A percentile compares a stretch with the other conserved stretches of the same genome.
phyloP scores from a whole-genome alignment of 2,329 filamentous ascomycete genomes.

The Aspergillus sp. region DNA sequence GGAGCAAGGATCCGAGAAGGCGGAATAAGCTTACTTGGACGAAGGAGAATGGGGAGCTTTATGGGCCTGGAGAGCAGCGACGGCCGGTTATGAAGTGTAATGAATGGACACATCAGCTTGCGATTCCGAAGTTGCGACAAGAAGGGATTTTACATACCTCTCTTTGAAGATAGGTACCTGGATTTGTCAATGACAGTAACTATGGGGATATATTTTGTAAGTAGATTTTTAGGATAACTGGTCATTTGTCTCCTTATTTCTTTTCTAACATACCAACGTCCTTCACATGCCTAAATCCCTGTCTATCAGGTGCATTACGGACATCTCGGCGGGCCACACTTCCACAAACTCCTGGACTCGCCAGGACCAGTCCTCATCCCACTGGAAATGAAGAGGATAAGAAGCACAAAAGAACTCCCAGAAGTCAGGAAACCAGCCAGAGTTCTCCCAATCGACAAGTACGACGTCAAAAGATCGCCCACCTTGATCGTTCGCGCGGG shows the following conservation, averaged over 20 bases:
- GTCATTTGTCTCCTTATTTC: neutral
- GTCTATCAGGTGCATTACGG: slow-evolving; percentile 28
- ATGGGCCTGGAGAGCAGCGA: neutral
- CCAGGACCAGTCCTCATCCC: slow-evolving; percentile 30
- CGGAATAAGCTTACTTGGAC: neutral
- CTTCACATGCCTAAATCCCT: slow-evolving; percentile 21
- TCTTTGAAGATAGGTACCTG: neutral
- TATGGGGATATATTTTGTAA: no score
- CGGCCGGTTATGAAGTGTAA: neutral
- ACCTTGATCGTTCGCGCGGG: slow-evolving; percentile 19
- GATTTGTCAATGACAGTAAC: no score
- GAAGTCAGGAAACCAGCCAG: slow-evolving; percentile 29
- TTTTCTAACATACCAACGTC: neutral
- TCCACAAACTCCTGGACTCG: slow-evolving; percentile 28
- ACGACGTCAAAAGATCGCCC: slow-evolving; percentile 29
- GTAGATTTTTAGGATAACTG: no score
- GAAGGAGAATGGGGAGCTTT: neutral
- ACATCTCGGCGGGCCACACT: slow-evolving; percentile 28
- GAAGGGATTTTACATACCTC: neutral
- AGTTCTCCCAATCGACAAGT: slow-evolving; percentile 28
- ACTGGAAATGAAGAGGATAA: slow-evolving; percentile 17
- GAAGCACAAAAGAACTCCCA: slow-evolving; percentile 30
- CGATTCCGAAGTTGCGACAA: neutral
- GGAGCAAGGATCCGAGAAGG: neutral
- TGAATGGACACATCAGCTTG: neutral